A percentile compares a stretch with the other conserved stretches of the same genome.
phyloP scores from a whole-genome alignment of 345 rosid genomes.

The Leavenworthia alabamica region DNA sequence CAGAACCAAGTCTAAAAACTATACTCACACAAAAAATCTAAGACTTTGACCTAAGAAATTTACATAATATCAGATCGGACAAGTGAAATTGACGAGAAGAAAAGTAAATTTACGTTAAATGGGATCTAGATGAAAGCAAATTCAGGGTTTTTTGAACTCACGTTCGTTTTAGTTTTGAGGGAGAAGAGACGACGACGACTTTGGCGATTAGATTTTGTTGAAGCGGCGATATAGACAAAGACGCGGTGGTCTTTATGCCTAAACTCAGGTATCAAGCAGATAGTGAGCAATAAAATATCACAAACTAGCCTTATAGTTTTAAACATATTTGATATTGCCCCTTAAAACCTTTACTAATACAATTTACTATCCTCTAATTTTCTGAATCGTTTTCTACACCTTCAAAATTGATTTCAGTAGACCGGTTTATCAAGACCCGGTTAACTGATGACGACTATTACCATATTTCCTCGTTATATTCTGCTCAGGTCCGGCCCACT shows the following conservation, averaged over 20 bases:
- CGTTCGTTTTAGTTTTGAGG: not conserved
- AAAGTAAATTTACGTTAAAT: not conserved
- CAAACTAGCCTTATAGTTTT: no score
- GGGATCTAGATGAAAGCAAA: not conserved
- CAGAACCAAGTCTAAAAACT: no score
- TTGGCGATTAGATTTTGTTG: slow-evolving; percentile 27
- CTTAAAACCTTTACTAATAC: no score
- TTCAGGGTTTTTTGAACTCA: slow-evolving; percentile 14
- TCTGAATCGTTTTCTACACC: no score
- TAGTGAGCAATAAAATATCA: slow-evolving; percentile 15
- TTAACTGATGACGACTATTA: no score
- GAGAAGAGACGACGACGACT: slow-evolving; percentile 22
- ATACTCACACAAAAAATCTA: not conserved
- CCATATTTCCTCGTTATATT: no score
- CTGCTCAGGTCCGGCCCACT: no score
- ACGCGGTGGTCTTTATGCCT: no score
- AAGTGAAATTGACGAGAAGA: not conserved
- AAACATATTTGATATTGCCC: no score
- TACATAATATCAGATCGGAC: not conserved
- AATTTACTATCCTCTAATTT: no score
- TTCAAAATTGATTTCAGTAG: no score
- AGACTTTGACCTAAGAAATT: not conserved
- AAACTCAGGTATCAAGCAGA: not conserved
- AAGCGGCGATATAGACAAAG: slow-evolving; percentile 20
- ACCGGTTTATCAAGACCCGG: no score